Evolutionary conservation across 2,329 filamentous ascomycete species (phyloP).

Genomic region (Chalara sp.): DNA sequence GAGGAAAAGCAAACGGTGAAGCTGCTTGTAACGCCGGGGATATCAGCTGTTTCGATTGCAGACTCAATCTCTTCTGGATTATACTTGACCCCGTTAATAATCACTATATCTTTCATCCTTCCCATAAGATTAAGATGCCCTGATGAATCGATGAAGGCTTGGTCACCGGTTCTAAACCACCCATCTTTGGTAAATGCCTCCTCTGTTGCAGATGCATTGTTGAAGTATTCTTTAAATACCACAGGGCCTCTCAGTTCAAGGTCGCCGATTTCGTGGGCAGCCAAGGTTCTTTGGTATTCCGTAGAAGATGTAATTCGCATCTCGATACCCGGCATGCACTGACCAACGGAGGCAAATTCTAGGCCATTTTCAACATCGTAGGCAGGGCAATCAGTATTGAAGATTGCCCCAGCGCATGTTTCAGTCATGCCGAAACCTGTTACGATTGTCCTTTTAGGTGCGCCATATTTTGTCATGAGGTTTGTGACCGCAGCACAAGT

Average conservation of each 20-base stretch:
- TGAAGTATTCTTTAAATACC: constrained; percentile 47
- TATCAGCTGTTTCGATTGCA: constrained; percentile 29
- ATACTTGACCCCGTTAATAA: constrained; percentile 41
- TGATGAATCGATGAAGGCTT: constrained; percentile 26
- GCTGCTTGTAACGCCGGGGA: constrained; percentile 18
- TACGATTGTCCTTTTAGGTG: constrained; percentile 25
- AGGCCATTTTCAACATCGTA: constrained; percentile 27
- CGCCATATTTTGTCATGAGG: constrained; percentile 26
- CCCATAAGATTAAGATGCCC: constrained; percentile 32
- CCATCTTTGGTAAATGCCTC: constrained; percentile 46
- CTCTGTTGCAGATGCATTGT: constrained; percentile 41
- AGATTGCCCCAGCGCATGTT: constrained; percentile 41
- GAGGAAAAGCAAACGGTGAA: constrained; percentile 35
- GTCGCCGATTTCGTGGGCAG: constrained; percentile 26
- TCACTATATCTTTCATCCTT: constrained; percentile 36
- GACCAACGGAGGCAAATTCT: constrained; percentile 31
- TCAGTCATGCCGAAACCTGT: constrained; percentile 43
- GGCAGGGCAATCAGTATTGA: constrained; percentile 31
- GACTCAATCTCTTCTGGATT: constrained; percentile 31
- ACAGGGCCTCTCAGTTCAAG: constrained; percentile 38
- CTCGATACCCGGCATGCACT: constrained; percentile 29
- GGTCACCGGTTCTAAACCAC: constrained; percentile 38
- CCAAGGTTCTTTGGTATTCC: too few relatives aligned
- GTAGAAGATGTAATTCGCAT: constrained; percentile 23
- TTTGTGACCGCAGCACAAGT: constrained; percentile 22